These are phyloP conservation scores for Stereum hirsutum DNA, from an alignment of 1,284 basidiomycete genomes.

Conservation along the genomic window DNA sequence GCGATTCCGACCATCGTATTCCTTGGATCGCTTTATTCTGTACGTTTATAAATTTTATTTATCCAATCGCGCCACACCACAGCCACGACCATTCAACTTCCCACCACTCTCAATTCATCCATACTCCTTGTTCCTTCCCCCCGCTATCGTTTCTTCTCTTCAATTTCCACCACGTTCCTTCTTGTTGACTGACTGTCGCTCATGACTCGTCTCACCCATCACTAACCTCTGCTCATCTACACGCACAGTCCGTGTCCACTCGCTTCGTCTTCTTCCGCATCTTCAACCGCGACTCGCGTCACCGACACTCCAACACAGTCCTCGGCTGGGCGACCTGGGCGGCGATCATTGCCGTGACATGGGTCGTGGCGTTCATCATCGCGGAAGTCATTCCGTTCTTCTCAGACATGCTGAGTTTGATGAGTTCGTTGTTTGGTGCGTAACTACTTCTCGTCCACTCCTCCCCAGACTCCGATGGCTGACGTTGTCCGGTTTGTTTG, in stretches of 20 bases:
- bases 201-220: background rate
- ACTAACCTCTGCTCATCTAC: background rate
- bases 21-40: slow-evolving; percentile 35
- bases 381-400: slow-evolving; percentile 42
- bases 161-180: too few relatives aligned
- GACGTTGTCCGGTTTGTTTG: too few relatives aligned
- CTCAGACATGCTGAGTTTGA: slow-evolving; percentile 34
- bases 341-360: slow-evolving; percentile 42
- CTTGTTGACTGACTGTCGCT: background rate
- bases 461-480: too few relatives aligned
- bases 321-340: slow-evolving; percentile 53
- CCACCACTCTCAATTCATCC: too few relatives aligned
- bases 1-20: slow-evolving; percentile 45
- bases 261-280: slow-evolving; percentile 44
- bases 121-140: too few relatives aligned
- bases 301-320: slow-evolving; percentile 44
- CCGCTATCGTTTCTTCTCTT: too few relatives aligned
- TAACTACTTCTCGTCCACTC: too few relatives aligned
- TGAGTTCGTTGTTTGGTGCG: slow-evolving; percentile 36
- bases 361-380: slow-evolving; percentile 54
- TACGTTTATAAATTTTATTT: too few relatives aligned
- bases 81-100: too few relatives aligned
- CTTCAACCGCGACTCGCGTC: slow-evolving; percentile 37
- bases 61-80: too few relatives aligned
- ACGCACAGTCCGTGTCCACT: slow-evolving; percentile 30